Base-by-base conservation (phyloP, 805 yeast species). In the Diddensiella caesifluorescens region DNA sequence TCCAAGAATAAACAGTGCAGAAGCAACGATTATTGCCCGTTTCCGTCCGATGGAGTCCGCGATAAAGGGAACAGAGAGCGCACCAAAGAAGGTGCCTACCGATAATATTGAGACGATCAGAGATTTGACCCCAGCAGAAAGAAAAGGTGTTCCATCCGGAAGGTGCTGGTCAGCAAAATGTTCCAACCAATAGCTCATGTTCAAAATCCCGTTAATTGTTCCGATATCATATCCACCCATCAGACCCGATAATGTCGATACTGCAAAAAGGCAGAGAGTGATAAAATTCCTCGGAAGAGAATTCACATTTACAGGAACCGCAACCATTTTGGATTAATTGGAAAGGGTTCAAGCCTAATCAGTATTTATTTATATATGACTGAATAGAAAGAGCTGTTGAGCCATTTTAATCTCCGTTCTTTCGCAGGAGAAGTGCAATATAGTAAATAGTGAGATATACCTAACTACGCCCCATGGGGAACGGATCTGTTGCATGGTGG, bases 31-130 rank as follows among this genome's bases (percentile, higher is more conserved):
- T 59, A 80, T 66, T 27, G 82, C 76, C 55, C 75, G 70, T 55
- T 75, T 79, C 55, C 86, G 68, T 15, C 85, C 85, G 44, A 77
- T 69, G 35, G 54, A 65, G 53, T 80, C 85, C 51, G 73, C 70
- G 28, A 77, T 61, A 38, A 51, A 70, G 2, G 84, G 83, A 43
- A 83, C 83, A 12, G 77, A 60, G 20, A 78, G 54, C 5, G 74
- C 73, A 60, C 85, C 85, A 3, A 41, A 49, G 49, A 49, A 49
- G 13, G 53, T 49, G 29, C 53, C 53, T 3, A 49, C 41, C 26
- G 44, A 49, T 9, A 49, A 36, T 42, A 53, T 43, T 32, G 54
- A 39, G n/a, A 48, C 42, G n/a, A 41, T 23, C 22, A 50, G 45
- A 20, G 52, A 50, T 25, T 21, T 43, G 28, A 36, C 37, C 32